Conservation (phyloP, 1,284 basidiomycete species). For the Apiotrichum gracile region DNA sequence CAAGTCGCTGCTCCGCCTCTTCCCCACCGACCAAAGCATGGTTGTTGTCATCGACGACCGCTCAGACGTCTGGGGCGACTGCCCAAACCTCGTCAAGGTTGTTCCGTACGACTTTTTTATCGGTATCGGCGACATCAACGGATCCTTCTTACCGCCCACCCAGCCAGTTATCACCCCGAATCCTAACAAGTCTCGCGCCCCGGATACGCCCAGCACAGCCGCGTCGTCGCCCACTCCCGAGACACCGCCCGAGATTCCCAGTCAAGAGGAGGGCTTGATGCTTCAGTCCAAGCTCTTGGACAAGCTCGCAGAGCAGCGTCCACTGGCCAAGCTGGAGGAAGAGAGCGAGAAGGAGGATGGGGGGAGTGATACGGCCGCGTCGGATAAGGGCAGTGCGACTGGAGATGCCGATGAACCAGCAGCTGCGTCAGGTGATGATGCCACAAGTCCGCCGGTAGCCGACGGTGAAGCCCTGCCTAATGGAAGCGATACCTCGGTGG, state of each 20-base stretch:
- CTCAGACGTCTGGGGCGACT: slow-evolving; percentile 89
- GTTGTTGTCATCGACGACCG: slow-evolving; percentile 98
- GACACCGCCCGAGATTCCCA: slow-evolving; percentile 18
- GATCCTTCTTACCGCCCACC: slow-evolving; percentile 61
- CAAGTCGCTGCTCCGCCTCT: slow-evolving; percentile 84
- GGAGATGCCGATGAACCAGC: no score
- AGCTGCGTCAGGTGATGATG: not conserved
- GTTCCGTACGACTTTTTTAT: slow-evolving; percentile 97
- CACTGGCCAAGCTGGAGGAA: slow-evolving; percentile 81
- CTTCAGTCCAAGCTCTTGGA: slow-evolving; percentile 62
- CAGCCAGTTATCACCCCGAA: slow-evolving; percentile 10
- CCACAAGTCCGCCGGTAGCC: not conserved
- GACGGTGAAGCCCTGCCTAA: not conserved
- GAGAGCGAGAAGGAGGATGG: slow-evolving; percentile 44
- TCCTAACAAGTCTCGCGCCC: not conserved
- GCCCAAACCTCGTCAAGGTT: slow-evolving; percentile 92
- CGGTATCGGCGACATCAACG: slow-evolving; percentile 98
- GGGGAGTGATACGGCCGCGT: not conserved
- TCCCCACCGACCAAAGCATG: slow-evolving; percentile 96
- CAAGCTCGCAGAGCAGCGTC: slow-evolving; percentile 76
- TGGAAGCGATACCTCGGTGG: slow-evolving; percentile 8
- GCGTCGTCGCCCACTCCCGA: slow-evolving; percentile 12
- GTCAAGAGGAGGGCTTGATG: slow-evolving; percentile 23
- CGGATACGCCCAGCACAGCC: not conserved
- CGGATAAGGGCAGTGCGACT: no score